These are phyloP conservation scores for Solanum hybrid DNA, from an alignment of 305 asterid species.

Conservation along the genomic window DNA sequence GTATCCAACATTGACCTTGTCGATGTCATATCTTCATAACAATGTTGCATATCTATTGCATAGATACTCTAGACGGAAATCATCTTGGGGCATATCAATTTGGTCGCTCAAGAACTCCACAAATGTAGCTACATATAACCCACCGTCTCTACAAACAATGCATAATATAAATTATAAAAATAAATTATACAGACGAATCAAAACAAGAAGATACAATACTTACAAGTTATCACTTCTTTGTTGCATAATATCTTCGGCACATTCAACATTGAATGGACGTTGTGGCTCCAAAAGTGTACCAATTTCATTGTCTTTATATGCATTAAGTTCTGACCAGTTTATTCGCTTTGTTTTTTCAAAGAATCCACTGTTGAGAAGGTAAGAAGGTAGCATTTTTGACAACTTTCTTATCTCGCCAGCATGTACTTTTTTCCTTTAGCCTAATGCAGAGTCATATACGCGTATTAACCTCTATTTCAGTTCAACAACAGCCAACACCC, in stretches of 20 bases:
- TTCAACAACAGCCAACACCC: not conserved
- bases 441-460: not conserved
- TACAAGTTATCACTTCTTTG: not conserved
- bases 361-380: not conserved
- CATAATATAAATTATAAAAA: too few relatives aligned
- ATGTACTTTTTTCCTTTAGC: not conserved
- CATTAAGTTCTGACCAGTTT: not conserved
- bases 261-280: not conserved
- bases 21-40: not conserved
- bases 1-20: not conserved
- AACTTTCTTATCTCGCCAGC: not conserved
- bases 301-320: not conserved
- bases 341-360: not conserved
- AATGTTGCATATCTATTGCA: not conserved
- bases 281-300: not conserved
- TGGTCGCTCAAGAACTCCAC: too few relatives aligned
- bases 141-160: too few relatives aligned
- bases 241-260: not conserved
- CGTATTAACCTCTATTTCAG: not conserved
- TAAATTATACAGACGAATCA: not conserved
- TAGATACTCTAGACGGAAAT: too few relatives aligned
- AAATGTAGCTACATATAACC: too few relatives aligned
- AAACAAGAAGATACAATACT: not conserved
- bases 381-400: not conserved
- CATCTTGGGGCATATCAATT: too few relatives aligned